phyloP scores from a whole-genome alignment of 352 stramenopile species.

The Pythium scleroteichum region DNA sequence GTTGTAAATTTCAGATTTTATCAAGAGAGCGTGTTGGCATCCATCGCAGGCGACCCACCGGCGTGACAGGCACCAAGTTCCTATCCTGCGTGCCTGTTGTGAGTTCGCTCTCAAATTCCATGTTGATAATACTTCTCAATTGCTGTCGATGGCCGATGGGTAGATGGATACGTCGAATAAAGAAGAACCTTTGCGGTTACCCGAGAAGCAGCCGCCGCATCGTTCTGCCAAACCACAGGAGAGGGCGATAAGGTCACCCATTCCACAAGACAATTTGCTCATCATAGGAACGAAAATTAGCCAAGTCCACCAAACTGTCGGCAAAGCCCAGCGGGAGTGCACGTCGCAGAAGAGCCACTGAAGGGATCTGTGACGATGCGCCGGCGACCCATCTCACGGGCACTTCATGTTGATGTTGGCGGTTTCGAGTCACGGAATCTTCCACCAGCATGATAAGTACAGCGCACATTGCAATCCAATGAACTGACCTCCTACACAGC shows the following conservation, averaged over 20 bases:
- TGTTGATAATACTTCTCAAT: too few species aligned
- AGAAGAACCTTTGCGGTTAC: not conserved
- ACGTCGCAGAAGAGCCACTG: too few species aligned
- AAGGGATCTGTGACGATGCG: too few species aligned
- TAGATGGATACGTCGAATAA: not conserved
- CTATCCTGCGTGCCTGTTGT: slow-evolving; percentile 23
- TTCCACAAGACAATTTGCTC: slow-evolving; percentile 5
- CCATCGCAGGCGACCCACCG: slow-evolving; percentile 1
- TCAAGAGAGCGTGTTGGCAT: slow-evolving; percentile 18
- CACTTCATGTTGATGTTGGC: too few species aligned
- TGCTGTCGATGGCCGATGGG: too few species aligned
- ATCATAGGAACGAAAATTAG: slow-evolving; percentile 23
- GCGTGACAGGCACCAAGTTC: not conserved
- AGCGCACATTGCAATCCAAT: too few species aligned
- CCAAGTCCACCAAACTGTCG: not conserved
- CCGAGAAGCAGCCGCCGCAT: not conserved
- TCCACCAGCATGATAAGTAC: too few species aligned
- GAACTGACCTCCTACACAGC: too few species aligned
- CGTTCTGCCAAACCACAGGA: too few species aligned
- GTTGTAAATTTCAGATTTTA: slow-evolving; percentile 17
- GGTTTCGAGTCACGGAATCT: too few species aligned
- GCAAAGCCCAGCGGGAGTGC: not conserved
- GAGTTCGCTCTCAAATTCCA: too few species aligned
- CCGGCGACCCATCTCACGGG: too few species aligned
- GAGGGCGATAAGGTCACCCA: not conserved